Evolutionary conservation across 2,329 filamentous ascomycete genomes (phyloP), one percentile per base, ranked within the genome.

Genomic region (Cordyceps tenuipes): DNA sequence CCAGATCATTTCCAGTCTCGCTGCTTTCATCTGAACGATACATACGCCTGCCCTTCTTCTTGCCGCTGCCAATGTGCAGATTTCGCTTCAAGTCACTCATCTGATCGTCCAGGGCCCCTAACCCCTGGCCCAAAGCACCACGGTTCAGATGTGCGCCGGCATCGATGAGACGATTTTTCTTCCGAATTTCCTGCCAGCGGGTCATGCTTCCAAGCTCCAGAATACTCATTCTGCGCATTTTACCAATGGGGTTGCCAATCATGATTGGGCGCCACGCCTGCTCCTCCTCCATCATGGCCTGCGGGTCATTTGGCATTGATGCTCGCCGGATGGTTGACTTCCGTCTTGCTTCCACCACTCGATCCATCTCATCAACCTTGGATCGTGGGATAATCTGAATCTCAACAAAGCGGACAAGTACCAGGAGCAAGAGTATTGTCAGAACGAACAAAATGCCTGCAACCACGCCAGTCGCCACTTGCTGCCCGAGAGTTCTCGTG

Each of bases 101-200:
- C 41, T 75, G 71, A 51, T 72, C 70, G 17, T 75, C 72, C 5
- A 76, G 61, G 2, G 74, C 72, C 43, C 69, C 72, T 2, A 75
- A 57, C 0, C 73, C 74, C 43, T 72, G 69, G 29, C 71, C 70
- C 36, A 72, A 62, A 12, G 72, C 72, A 19, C 68, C 68, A 8
- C 70, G 70, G 55, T 75, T 75, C 34, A 74, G 65, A 63, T 75
- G 72, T 6, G 67, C 66, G 13, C 69, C 70, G 8, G 70, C 70
- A 64, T 84, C 82, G 52, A 85, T 78, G 53, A 87, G 72, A 50
- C 74, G 76, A 66, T 87, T 87, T 67, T 78, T 81, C 64, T 74
- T 79, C 62, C 83, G 77, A 62, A 92, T 90, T 71, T 91, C 88
- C 26, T 82, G 87, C 85, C 87, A 92, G 46, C 89, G 77, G 55